phyloP scores from a whole-genome alignment of 2,329 filamentous ascomycete species.

The Fusarium sp. region DNA sequence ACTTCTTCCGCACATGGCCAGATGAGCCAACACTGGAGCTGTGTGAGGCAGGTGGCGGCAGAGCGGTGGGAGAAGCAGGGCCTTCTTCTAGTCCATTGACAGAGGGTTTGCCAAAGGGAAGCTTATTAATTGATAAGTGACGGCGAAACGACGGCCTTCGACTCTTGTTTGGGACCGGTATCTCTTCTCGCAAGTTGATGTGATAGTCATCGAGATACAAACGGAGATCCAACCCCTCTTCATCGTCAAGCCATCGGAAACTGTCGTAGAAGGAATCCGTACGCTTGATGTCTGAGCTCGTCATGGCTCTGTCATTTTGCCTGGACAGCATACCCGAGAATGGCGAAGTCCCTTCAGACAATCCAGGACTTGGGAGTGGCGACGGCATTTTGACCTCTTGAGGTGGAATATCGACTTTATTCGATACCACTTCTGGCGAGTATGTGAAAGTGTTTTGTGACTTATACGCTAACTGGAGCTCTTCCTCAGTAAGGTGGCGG shows the following conservation, averaged over 20 bases:
- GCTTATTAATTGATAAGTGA: slow-evolving; percentile 75
- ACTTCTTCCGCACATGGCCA: slow-evolving; percentile 59
- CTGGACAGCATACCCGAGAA: slow-evolving; percentile 41
- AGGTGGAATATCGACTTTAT: slow-evolving; percentile 38
- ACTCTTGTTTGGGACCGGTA: slow-evolving; percentile 55
- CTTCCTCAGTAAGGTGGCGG: slow-evolving; percentile 75
- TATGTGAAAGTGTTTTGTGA: slow-evolving; percentile 35
- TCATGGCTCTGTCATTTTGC: slow-evolving; percentile 25
- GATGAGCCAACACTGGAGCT: slow-evolving; percentile 36
- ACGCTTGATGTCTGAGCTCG: slow-evolving; percentile 42
- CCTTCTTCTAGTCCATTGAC: slow-evolving; percentile 57
- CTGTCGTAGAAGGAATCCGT: slow-evolving; percentile 70
- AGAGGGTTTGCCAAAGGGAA: slow-evolving; percentile 67
- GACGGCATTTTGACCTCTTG: slow-evolving; percentile 37
- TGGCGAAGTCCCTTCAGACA: slow-evolving; percentile 33
- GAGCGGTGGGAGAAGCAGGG: slow-evolving; percentile 40
- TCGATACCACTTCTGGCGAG: slow-evolving; percentile 49
- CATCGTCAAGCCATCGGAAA: slow-evolving; percentile 79
- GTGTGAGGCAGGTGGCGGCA: slow-evolving; percentile 34
- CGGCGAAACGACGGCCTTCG: slow-evolving; percentile 72
- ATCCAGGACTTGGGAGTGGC: slow-evolving; percentile 33
- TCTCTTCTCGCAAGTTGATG: slow-evolving; percentile 64
- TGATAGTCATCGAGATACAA: slow-evolving; percentile 77
- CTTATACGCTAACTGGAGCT: slow-evolving; percentile 67
- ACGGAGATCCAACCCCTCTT: slow-evolving; percentile 73